Percentiles rank a stretch among this genome's conserved stretches.
Conservation (phyloP, 345 rosid genomes). For the Eucalyptus erythrocorys region DNA sequence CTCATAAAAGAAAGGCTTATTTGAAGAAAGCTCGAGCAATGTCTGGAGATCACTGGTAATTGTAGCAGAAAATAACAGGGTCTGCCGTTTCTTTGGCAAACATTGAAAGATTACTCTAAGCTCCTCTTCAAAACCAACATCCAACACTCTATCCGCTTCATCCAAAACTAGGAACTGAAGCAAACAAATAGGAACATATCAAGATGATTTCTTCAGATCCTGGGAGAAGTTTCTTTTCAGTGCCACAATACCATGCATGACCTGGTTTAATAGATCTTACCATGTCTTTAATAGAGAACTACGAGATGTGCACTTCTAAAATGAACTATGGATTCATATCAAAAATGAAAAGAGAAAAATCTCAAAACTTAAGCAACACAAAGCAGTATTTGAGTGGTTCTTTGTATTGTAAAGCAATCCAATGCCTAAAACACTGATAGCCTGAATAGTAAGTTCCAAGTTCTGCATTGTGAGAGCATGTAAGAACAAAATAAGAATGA, state of each 20-base stretch:
- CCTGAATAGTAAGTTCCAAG: not conserved
- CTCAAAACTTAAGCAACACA: not conserved
- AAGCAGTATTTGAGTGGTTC: not conserved
- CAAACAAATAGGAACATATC: not conserved
- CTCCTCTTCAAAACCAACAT: constrained; percentile 92
- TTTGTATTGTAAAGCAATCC: not conserved
- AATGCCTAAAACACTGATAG: not conserved
- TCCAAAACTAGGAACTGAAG: constrained; percentile 79
- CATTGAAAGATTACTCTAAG: constrained; percentile 52
- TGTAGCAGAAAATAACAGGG: constrained; percentile 88
- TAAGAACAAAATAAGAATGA: not conserved
- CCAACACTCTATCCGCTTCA: constrained; percentile 96
- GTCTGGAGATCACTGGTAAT: constrained; percentile 72
- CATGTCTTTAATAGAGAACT: not conserved
- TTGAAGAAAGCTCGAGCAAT: constrained; percentile 66
- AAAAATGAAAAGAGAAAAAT: not conserved
- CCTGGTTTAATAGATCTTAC: not conserved
- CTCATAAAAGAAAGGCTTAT: constrained; percentile 88
- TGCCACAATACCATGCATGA: not conserved
- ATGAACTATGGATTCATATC: not conserved
- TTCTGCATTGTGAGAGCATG: not conserved
- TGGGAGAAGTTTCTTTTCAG: not conserved
- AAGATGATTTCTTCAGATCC: not conserved
- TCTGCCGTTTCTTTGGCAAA: constrained; percentile 71
- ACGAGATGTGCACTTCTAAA: not conserved